These are phyloP conservation scores for Solidago caesia DNA, from an alignment of 129 eudicot species.

Conservation along the genomic window DNA sequence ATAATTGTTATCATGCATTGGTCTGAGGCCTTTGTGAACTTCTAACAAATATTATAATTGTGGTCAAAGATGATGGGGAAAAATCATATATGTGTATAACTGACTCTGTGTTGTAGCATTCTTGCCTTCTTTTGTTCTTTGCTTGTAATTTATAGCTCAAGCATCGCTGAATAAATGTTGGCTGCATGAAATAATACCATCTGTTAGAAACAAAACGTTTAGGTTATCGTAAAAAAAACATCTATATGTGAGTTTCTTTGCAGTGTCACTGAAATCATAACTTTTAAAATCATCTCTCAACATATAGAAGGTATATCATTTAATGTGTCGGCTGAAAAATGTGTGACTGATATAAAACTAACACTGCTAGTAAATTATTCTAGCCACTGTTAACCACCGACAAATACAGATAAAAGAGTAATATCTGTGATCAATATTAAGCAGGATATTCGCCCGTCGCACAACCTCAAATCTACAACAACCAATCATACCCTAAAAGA, in stretches of 20 bases:
- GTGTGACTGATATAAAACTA: slow-evolving; percentile 3
- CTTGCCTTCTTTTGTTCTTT: slow-evolving; percentile 65
- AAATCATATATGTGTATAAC: slow-evolving; percentile 11
- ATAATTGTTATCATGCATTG: slow-evolving; percentile 1
- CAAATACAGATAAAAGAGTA: slow-evolving; percentile 12
- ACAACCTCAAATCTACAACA: slow-evolving; percentile 15
- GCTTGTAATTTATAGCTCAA: slow-evolving; percentile 71
- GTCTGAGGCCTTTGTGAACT: neutral
- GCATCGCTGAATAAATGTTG: slow-evolving; percentile 87
- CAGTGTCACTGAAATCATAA: slow-evolving; percentile 1
- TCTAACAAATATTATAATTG: neutral
- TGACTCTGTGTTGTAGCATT: slow-evolving; percentile 16
- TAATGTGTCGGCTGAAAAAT: neutral
- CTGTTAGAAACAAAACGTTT: slow-evolving; percentile 28
- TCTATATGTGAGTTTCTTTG: neutral
- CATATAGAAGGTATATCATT: neutral
- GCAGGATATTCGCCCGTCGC: neutral
- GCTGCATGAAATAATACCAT: slow-evolving; percentile 50
- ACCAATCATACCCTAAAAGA: slow-evolving; percentile 16
- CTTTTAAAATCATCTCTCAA: neutral
- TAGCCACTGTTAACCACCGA: neutral
- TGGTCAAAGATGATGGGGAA: slow-evolving; percentile 2
- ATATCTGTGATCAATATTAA: neutral
- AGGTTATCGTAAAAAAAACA: neutral
- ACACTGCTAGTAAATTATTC: slow-evolving; percentile 1